Evolutionary conservation across 208 protist species (phyloP).

Genomic region (Leptomonas seymouri): DNA sequence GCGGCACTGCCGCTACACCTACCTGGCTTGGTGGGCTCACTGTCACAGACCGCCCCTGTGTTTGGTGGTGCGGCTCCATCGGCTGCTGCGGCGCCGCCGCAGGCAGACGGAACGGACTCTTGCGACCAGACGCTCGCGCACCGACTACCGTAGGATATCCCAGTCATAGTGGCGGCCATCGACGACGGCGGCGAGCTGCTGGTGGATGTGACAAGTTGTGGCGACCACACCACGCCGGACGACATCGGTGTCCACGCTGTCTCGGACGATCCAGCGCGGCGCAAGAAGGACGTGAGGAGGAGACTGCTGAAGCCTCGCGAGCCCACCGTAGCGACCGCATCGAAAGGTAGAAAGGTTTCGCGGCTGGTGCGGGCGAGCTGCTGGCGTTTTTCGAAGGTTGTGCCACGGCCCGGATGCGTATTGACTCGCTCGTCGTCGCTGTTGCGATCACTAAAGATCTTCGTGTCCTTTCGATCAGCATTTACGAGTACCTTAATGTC

Average conservation of each 20-base stretch:
- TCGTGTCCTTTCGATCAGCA: neutral
- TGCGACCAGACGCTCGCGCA: constrained; percentile 6
- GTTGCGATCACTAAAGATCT: neutral
- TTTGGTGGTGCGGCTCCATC: neutral
- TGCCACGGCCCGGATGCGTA: neutral
- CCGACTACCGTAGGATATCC: neutral
- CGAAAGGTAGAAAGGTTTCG: constrained; percentile 23
- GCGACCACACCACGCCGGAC: too few species aligned
- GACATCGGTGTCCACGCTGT: too few species aligned
- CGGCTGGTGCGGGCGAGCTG: neutral
- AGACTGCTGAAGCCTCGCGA: constrained; percentile 30
- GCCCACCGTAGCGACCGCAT: constrained; percentile 5
- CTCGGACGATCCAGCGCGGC: constrained; percentile 16
- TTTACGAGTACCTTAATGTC: neutral
- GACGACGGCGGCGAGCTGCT: constrained; percentile 19
- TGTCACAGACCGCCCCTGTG: neutral
- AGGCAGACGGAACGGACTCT: too few species aligned
- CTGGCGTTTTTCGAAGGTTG: neutral
- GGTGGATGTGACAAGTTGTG: neutral
- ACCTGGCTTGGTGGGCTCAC: too few species aligned
- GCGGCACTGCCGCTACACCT: neutral
- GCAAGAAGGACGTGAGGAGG: constrained; percentile 23
- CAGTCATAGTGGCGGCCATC: constrained; percentile 15
- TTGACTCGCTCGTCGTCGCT: neutral
- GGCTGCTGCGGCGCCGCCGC: neutral